A percentile compares a stretch with the other conserved stretches of the same genome.
Evolutionary conservation across 179 eudicot genomes (phyloP).

Genomic region (Beta corolliflora): DNA sequence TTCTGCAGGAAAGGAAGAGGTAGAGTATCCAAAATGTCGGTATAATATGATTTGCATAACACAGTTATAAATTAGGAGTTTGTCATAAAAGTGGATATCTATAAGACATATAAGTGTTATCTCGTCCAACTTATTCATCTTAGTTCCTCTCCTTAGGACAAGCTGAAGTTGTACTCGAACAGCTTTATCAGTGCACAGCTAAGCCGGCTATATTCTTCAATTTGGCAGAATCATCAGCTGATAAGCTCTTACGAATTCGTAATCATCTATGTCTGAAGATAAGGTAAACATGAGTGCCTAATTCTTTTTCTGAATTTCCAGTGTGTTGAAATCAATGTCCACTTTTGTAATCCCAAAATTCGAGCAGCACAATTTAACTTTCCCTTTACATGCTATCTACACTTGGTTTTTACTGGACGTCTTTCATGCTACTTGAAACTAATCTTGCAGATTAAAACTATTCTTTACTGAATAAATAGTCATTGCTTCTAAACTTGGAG

Average conservation of each 20-base stretch:
- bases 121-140: not conserved
- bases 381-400: too few relatives aligned
- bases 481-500: too few relatives aligned
- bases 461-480: too few relatives aligned
- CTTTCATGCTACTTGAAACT: too few relatives aligned
- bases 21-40: too few relatives aligned
- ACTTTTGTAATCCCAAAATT: not conserved
- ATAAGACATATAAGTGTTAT: not conserved
- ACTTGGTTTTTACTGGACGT: too few relatives aligned
- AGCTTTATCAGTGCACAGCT: conserved; percentile 5
- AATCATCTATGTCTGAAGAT: not conserved
- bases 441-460: too few relatives aligned
- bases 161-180: conserved; percentile 4
- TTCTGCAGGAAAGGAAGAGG: too few relatives aligned
- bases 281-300: conserved; percentile 7
- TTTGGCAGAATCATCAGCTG: not conserved
- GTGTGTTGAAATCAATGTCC: not conserved
- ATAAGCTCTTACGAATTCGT: conserved; percentile 12
- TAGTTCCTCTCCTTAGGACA: conserved; percentile 13
- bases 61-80: too few relatives aligned
- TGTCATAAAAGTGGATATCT: too few relatives aligned
- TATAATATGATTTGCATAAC: too few relatives aligned
- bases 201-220: not conserved
- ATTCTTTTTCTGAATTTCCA: not conserved
- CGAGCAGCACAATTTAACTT: not conserved